Evolutionary conservation across 768 basidiomycete species (phyloP).

Genomic region (Amanita exitialis): DNA sequence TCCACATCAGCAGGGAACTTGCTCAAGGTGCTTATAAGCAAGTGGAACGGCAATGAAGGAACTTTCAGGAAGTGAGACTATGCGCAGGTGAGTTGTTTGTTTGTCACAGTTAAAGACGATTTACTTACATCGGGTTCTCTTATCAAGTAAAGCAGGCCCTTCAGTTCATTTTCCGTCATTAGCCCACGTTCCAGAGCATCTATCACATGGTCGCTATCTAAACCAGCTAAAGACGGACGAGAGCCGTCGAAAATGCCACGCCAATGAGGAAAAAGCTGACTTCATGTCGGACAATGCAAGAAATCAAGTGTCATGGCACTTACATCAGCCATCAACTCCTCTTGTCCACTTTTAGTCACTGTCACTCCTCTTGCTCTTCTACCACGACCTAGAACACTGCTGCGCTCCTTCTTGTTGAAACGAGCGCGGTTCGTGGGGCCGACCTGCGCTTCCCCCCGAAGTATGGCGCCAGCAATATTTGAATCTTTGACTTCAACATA

Average conservation of each 20-base stretch:
- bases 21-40: constrained; percentile 60
- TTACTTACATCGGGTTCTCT: constrained; percentile 62
- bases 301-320: constrained; percentile 14
- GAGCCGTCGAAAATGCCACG: constrained; percentile 63
- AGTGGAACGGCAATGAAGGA: constrained; percentile 72
- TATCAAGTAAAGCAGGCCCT: constrained; percentile 58
- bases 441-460: constrained; percentile 42
- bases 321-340: constrained; percentile 76
- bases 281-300: not conserved
- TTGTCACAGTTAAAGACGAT: constrained; percentile 6
- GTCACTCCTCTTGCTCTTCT: constrained; percentile 77
- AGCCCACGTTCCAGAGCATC: constrained; percentile 55
- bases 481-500: constrained; percentile 65
- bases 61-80: constrained; percentile 86
- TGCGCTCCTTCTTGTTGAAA: constrained; percentile 35
- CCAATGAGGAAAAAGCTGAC: constrained; percentile 74
- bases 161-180: constrained; percentile 57
- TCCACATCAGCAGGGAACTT: constrained; percentile 76
- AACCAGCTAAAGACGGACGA: constrained; percentile 55
- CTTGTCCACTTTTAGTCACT: constrained; percentile 69
- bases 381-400: constrained; percentile 66
- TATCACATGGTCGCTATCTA: constrained; percentile 48
- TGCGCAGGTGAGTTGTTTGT: constrained; percentile 3
- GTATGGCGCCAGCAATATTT: constrained; percentile 52
- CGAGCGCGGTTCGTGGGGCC: constrained; percentile 3